These are phyloP conservation scores for Hevea brasiliensis DNA, from an alignment of 345 rosid species.

Conservation along the genomic window DNA sequence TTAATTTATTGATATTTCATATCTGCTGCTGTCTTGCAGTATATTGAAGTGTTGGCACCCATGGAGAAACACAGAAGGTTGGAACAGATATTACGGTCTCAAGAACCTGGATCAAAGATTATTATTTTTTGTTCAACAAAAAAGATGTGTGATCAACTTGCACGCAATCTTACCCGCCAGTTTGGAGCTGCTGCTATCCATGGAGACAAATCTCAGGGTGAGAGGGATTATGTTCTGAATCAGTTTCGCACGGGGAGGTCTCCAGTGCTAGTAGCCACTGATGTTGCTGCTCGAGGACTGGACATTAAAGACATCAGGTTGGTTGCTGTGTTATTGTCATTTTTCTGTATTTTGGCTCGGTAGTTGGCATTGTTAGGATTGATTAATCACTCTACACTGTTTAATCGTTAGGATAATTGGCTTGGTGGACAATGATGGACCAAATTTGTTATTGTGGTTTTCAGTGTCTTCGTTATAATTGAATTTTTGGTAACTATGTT, in stretches of 20 bases:
- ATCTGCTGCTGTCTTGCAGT: conserved; percentile 42
- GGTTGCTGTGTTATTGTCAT: neutral
- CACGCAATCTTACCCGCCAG: conserved; percentile 65
- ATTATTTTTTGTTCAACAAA: conserved; percentile 84
- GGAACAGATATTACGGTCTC: conserved; percentile 89
- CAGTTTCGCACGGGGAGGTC: conserved; percentile 81
- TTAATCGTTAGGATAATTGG: neutral
- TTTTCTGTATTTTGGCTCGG: neutral
- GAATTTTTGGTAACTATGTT: no score
- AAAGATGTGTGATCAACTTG: conserved; percentile 88
- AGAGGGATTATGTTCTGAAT: conserved; percentile 72
- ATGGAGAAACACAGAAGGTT: conserved; percentile 88
- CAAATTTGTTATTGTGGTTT: no score
- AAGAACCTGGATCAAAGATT: conserved; percentile 81
- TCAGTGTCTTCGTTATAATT: no score
- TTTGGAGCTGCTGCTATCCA: conserved; percentile 93
- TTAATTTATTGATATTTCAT: neutral
- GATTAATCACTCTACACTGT: neutral
- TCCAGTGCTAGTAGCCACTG: conserved; percentile 86
- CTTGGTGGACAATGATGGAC: neutral
- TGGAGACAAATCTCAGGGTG: conserved; percentile 87
- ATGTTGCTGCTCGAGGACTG: conserved; percentile 91
- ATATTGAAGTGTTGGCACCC: conserved; percentile 70
- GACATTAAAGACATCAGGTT: conserved; percentile 94
- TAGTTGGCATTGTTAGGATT: neutral